Evolutionary conservation across 441 rosid species (phyloP), one percentile per base, ranked within the genome.

Genomic region (Euphorbia schlechtendalii): DNA sequence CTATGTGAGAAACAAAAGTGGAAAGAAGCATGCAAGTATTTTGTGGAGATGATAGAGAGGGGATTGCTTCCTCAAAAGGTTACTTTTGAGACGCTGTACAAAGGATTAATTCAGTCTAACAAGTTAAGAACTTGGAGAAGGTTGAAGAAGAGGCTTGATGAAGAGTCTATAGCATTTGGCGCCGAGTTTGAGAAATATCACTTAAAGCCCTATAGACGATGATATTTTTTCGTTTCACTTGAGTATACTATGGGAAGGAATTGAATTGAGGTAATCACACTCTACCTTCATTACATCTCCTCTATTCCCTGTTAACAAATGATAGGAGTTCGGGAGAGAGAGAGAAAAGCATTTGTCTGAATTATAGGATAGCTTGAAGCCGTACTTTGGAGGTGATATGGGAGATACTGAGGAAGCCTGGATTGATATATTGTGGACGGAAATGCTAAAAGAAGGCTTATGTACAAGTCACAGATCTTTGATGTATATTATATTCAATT

Each of bases 61-160:
- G 99, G 99, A 28, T 75, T 83, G 63, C 92, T 93, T 66, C 97
- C 99, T 20, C 95, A 88, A 28, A 88, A 84, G 75, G 71, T 78
- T 43, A 90, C 97, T 22, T 88, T 90, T 66, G 96, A 93, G 84
- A 90, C 82, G 0, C 80, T 93, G 2, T 90, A 88, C 68, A 80
- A 43, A 71, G 96, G 97, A 14, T 74, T 93, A 45, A 88, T 88
- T 70, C 99, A 93, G 58, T 86, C 97, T 54, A 79, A 84, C 74
- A 90, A 82, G 91, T 45, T 90, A 79, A 88, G 88, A 73, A 93
- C 92, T 30, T 90, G 99, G 96, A 87, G 96, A 74, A 84, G 96
- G 71, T 76, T 93, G 83, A 88, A 90, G 84, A 88, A 81, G 81
- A 90, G 77, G 78, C 92, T 93, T 3, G 91, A 93, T 38, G 82